Conservation (phyloP, 2,329 filamentous ascomycete species). For the Penicillium olsonii region DNA sequence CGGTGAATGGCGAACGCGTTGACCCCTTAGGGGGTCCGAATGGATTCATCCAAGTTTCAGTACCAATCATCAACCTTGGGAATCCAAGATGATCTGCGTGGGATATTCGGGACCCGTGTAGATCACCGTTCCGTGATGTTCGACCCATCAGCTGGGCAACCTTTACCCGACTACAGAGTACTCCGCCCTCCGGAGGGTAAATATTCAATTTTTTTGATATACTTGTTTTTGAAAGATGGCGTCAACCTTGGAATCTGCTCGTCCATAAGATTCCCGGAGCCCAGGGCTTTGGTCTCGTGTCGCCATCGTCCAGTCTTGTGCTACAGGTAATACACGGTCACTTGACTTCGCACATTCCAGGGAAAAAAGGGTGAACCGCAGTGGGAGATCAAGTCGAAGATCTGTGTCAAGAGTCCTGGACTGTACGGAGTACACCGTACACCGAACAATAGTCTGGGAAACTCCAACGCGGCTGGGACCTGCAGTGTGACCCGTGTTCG, state of each 20-base stretch:
- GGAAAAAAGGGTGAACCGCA: neutral
- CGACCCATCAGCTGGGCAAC: neutral
- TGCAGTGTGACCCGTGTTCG: slow-evolving; percentile 5
- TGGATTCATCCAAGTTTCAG: neutral
- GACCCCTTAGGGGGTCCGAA: neutral
- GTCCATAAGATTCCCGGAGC: too few species aligned
- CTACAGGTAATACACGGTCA: neutral
- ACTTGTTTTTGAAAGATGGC: neutral
- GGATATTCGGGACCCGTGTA: neutral
- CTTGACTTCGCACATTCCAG: neutral
- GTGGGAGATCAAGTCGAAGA: neutral
- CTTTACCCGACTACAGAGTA: neutral
- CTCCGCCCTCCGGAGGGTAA: too few species aligned
- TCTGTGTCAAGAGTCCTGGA: neutral
- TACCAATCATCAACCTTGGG: neutral
- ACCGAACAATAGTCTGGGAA: neutral
- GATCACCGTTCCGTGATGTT: neutral
- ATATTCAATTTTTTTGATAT: neutral
- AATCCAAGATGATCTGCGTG: neutral
- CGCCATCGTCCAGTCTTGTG: slow-evolving; percentile 3
- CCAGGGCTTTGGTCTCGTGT: slow-evolving; percentile 1
- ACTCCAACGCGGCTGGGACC: slow-evolving; percentile 1
- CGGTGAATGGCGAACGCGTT: neutral
- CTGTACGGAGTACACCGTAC: neutral
- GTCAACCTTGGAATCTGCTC: too few species aligned